Evolutionary conservation across 1,139 yeast species (phyloP), one percentile per base, ranked within the genome.

Genomic region (Eremothecium coryli): DNA sequence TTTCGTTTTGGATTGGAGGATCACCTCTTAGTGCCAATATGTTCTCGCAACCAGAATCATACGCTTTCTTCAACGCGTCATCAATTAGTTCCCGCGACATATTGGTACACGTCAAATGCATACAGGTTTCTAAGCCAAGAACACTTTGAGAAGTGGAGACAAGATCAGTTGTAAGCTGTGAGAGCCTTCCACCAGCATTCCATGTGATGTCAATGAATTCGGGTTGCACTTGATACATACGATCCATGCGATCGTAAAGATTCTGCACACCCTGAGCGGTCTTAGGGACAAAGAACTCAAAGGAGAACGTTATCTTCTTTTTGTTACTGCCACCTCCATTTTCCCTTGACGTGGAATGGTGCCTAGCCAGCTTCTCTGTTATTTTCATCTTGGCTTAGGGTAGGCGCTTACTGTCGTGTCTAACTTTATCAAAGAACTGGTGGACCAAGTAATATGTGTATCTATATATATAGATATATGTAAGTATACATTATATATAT

Each of bases 201-300:
- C 98, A 90, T 1, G 98, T 90, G 44, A 90, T 82, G 56, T 90
- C 98, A 41, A 90, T 78, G 57, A 90, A 90, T 43, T 82, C 76
- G 1, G 98, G 98, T 44, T 81, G 80, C 5, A 54, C 48, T 46
- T 82, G 88, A 60, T 84, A 85, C 98, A 90, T 90, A 60, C 96
- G 74, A 56, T 90, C 97, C 93, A 90, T 90, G 57, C 98, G 73
- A 58, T 90, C 98, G 61, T 88, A 90, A 39, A 90, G 68, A 56
- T 90, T 90, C 58, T 88, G 95, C 21, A 88, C 93, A 57, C 98
- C 98, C 60, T 90, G 96, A 16, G 93, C 70, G 1, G 98, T 90
- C 65, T 90, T 90, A 29, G 98, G 98, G n/a, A 90, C 95, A 58
- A 90, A 90, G 64, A 84, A 90, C 66, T 90, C 98, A 53, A 88